phyloP scores from a whole-genome alignment of 78 protist genomes.

The Capsaspora owczarzaki region DNA sequence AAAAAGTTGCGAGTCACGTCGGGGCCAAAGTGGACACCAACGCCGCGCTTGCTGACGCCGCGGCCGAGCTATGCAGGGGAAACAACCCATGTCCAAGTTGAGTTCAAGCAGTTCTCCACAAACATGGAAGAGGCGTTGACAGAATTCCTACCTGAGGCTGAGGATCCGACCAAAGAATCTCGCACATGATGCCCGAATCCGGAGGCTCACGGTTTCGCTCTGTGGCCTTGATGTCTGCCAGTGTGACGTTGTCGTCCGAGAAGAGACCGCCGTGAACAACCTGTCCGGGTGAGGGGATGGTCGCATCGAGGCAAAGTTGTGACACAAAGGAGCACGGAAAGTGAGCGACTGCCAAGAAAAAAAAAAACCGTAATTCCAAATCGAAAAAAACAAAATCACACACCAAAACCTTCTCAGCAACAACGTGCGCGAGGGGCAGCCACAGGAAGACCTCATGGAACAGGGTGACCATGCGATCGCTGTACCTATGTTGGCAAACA shows the following conservation, averaged over 20 bases:
- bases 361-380: too few species aligned
- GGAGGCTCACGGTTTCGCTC: slow-evolving; percentile 68
- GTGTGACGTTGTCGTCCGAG: slow-evolving; percentile 66
- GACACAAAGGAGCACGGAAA: too few species aligned
- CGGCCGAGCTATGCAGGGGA: slow-evolving; percentile 53
- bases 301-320: too few species aligned
- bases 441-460: slow-evolving; percentile 68
- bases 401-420: slow-evolving; percentile 21
- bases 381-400: too few species aligned
- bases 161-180: slow-evolving; percentile 91
- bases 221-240: slow-evolving; percentile 67
- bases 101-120: too few species aligned
- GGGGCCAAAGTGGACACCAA: slow-evolving; percentile 86
- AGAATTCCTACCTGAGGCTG: slow-evolving; percentile 16
- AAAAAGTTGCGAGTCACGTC: slow-evolving; percentile 78
- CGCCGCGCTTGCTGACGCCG: slow-evolving; percentile 78
- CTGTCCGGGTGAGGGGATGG: neutral
- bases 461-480: slow-evolving; percentile 33
- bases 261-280: slow-evolving; percentile 86
- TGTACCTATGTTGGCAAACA: neutral
- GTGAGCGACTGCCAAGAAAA: too few species aligned
- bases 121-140: too few species aligned
- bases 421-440: slow-evolving; percentile 71
- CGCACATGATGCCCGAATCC: slow-evolving; percentile 72
- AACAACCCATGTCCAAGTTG: too few species aligned